A percentile compares a stretch with the other conserved stretches of the same genome.
Conservation (phyloP, 2,329 filamentous ascomycete genomes). For the Didymella glomerata region DNA sequence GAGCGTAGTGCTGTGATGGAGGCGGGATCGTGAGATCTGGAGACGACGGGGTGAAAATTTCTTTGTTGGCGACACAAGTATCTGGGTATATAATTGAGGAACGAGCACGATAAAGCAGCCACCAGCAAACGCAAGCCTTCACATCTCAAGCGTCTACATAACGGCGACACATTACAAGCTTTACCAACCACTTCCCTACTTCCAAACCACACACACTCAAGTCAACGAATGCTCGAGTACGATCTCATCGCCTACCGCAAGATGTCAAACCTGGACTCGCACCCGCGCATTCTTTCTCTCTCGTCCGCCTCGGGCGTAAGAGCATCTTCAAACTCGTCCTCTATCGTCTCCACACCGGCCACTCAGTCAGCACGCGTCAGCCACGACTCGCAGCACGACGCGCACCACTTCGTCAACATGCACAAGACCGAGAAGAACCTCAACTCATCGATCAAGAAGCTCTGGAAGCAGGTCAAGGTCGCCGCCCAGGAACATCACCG, state of each 20-base stretch:
- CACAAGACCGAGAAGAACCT: slow-evolving; percentile 31
- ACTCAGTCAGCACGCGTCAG: slow-evolving; percentile 27
- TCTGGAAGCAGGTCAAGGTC: slow-evolving; percentile 42
- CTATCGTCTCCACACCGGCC: slow-evolving; percentile 25
- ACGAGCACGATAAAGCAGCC: neutral
- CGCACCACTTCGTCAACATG: slow-evolving; percentile 33
- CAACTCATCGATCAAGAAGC: slow-evolving; percentile 38
- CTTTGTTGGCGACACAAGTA: neutral
- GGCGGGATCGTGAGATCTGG: slow-evolving; percentile 22
- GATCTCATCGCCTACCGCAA: slow-evolving; percentile 21
- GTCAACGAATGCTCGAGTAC: slow-evolving; percentile 9
- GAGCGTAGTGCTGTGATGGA: slow-evolving; percentile 11
- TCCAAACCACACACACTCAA: neutral
- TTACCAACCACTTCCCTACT: neutral
- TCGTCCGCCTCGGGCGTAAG: slow-evolving; percentile 10
- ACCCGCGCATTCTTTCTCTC: slow-evolving; percentile 36
- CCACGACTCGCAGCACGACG: slow-evolving; percentile 34
- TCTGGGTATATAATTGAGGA: slow-evolving; percentile 9
- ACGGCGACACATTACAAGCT: neutral
- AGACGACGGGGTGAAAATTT: slow-evolving; percentile 17
- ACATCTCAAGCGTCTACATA: neutral
- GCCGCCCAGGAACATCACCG: slow-evolving; percentile 41
- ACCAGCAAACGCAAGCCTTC: slow-evolving; percentile 16
- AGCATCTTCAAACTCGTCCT: slow-evolving; percentile 7
- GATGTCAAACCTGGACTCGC: slow-evolving; percentile 34